These are phyloP conservation scores for Gastrodia elata DNA, from an alignment of 106 monocot genomes.

Conservation along the genomic window DNA sequence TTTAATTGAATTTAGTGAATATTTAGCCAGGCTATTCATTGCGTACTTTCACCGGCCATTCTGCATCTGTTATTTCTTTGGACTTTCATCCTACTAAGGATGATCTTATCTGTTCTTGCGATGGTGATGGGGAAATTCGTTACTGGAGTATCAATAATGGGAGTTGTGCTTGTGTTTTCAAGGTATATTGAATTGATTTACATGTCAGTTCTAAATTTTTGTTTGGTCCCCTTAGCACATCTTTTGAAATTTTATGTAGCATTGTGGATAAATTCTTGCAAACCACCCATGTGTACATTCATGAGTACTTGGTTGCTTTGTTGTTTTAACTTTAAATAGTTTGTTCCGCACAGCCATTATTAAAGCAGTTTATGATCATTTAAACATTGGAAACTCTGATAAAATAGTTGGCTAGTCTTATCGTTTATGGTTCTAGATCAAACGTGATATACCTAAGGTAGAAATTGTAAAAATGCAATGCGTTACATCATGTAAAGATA, in stretches of 20 bases:
- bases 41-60: conserved; percentile 72
- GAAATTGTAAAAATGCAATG: too few species aligned
- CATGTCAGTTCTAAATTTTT: neutral
- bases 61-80: conserved; percentile 64
- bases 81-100: conserved; percentile 78
- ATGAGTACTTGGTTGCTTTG: too few species aligned
- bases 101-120: conserved; percentile 76
- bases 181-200: conserved; percentile 25
- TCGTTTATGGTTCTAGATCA: neutral
- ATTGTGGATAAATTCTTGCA: too few species aligned
- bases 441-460: neutral
- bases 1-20: neutral
- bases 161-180: conserved; percentile 43
- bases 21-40: conserved; percentile 71
- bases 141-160: conserved; percentile 86
- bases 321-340: too few species aligned
- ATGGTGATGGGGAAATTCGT: conserved; percentile 65
- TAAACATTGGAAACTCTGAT: neutral
- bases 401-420: neutral
- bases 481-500: too few species aligned
- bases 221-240: neutral
- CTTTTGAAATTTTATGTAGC: neutral
- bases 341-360: too few species aligned
- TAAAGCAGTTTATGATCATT: too few species aligned
- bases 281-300: too few species aligned